Conservation (phyloP, 345 rosid species). For the Acer saccharum region DNA sequence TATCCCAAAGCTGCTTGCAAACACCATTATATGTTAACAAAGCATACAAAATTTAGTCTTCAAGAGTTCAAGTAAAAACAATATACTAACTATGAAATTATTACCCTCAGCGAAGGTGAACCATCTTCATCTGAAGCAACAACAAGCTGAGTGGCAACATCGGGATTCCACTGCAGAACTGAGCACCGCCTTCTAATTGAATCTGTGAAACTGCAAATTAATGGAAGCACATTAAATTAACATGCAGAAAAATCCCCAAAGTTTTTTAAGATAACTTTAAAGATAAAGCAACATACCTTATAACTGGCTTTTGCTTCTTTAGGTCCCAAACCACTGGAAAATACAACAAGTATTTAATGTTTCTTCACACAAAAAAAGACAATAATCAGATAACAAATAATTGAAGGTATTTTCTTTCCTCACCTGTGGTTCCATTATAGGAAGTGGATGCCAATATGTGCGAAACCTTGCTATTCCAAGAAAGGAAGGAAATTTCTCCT, state of each 20-base stretch:
- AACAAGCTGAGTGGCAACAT: slow-evolving; percentile 94
- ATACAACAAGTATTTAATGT: slow-evolving; percentile 12
- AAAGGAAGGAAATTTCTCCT: slow-evolving; percentile 93
- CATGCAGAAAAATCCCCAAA: background rate
- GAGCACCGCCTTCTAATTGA: slow-evolving; percentile 90
- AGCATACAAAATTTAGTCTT: background rate
- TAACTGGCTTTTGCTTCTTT: slow-evolving; percentile 93
- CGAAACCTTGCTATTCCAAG: slow-evolving; percentile 96
- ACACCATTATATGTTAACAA: slow-evolving; percentile 17
- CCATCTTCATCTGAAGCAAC: slow-evolving; percentile 97
- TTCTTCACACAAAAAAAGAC: slow-evolving; percentile 1
- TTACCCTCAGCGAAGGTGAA: slow-evolving; percentile 83
- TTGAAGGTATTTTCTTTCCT: slow-evolving; percentile 27
- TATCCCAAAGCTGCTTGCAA: slow-evolving; percentile 91
- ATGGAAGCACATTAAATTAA: slow-evolving; percentile 20
- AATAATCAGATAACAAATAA: slow-evolving; percentile 3
- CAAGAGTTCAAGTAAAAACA: slow-evolving; percentile 10
- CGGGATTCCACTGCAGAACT: slow-evolving; percentile 99
- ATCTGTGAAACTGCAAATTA: slow-evolving; percentile 78
- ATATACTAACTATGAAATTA: background rate
- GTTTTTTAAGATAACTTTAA: background rate
- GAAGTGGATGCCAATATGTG: slow-evolving; percentile 97
- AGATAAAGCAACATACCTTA: slow-evolving; percentile 60
- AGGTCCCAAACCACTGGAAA: slow-evolving; percentile 93
- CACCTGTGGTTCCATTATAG: slow-evolving; percentile 91